Percentiles rank a stretch among this genome's conserved stretches.
Conservation (phyloP, 192 early-diverging fungal genomes). For the Backusella macrospora region DNA sequence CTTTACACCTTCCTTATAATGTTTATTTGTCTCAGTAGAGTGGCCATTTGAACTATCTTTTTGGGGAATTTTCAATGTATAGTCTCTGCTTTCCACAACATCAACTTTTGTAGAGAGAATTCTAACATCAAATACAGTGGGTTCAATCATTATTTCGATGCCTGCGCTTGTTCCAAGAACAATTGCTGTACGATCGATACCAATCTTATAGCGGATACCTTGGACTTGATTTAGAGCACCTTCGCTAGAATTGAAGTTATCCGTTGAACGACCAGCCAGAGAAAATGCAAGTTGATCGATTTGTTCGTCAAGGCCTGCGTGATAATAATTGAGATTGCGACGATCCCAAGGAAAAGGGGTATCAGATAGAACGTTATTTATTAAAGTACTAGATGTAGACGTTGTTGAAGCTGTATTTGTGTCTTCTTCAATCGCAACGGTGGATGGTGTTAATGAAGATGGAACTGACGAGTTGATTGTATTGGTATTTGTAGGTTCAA, state of each 20-base stretch:
- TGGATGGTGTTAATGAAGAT: neutral
- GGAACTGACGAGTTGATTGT: no score
- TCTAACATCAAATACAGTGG: constrained; percentile 5
- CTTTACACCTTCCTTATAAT: constrained; percentile 4
- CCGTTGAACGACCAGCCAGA: constrained; percentile 18
- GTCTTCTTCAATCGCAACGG: neutral
- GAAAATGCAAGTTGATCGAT: constrained; percentile 24
- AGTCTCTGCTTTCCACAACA: constrained; percentile 19
- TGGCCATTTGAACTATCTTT: neutral
- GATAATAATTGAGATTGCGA: neutral
- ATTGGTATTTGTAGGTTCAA: neutral
- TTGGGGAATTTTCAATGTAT: constrained; percentile 15
- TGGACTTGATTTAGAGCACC: neutral
- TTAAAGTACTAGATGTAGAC: neutral
- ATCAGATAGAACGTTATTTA: neutral
- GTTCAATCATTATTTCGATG: constrained; percentile 18
- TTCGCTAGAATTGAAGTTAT: constrained; percentile 1
- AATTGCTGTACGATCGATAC: constrained; percentile 31
- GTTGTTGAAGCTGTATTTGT: neutral
- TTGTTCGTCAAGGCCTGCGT: constrained; percentile 27
- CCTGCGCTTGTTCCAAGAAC: constrained; percentile 34
- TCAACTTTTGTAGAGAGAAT: constrained; percentile 10
- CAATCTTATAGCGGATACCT: constrained; percentile 24
- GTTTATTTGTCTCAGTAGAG: neutral
- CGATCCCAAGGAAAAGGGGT: constrained; percentile 20